Evolutionary conservation across 2,329 filamentous ascomycete genomes (phyloP).

Genomic region (Cladosporium sp.): DNA sequence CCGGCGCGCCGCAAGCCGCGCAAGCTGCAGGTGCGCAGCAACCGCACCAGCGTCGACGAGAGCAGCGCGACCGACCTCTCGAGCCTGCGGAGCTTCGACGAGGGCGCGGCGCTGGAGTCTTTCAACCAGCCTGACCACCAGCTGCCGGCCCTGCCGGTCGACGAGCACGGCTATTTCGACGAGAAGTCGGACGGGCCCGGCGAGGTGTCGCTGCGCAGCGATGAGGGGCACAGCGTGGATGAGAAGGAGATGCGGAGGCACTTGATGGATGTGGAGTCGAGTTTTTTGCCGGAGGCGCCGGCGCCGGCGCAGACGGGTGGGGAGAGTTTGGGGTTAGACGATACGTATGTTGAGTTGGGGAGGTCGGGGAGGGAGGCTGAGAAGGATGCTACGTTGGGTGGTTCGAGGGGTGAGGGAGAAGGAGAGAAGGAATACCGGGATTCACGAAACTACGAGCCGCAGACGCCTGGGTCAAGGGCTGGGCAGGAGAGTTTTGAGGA

Average conservation of each 20-base stretch:
- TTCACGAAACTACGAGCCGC: background rate
- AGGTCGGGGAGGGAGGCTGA: slow-evolving; percentile 11
- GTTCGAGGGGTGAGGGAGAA: background rate
- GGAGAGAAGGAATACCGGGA: background rate
- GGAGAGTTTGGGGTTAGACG: slow-evolving; percentile 33
- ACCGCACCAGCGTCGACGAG: slow-evolving; percentile 15
- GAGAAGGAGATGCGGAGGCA: slow-evolving; percentile 55
- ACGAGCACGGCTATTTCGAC: slow-evolving; percentile 34
- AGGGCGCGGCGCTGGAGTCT: background rate
- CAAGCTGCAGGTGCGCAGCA: slow-evolving; percentile 16
- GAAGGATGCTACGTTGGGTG: background rate
- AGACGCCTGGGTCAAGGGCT: slow-evolving; percentile 13
- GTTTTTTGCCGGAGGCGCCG: slow-evolving; percentile 51
- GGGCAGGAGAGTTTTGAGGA: slow-evolving; percentile 13
- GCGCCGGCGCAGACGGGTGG: slow-evolving; percentile 29
- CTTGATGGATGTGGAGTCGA: slow-evolving; percentile 58
- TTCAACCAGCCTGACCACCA: slow-evolving; percentile 23
- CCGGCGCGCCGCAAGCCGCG: slow-evolving; percentile 15
- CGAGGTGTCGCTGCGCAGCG: slow-evolving; percentile 28
- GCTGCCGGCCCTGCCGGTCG: slow-evolving; percentile 34
- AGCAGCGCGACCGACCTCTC: slow-evolving; percentile 8
- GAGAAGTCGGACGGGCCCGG: slow-evolving; percentile 20
- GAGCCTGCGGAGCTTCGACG: background rate
- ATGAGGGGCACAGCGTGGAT: slow-evolving; percentile 40
- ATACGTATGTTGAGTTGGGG: slow-evolving; percentile 38